Evolutionary conservation across 2,329 filamentous ascomycete genomes (phyloP).

Genomic region (Aspergillus terreus): DNA sequence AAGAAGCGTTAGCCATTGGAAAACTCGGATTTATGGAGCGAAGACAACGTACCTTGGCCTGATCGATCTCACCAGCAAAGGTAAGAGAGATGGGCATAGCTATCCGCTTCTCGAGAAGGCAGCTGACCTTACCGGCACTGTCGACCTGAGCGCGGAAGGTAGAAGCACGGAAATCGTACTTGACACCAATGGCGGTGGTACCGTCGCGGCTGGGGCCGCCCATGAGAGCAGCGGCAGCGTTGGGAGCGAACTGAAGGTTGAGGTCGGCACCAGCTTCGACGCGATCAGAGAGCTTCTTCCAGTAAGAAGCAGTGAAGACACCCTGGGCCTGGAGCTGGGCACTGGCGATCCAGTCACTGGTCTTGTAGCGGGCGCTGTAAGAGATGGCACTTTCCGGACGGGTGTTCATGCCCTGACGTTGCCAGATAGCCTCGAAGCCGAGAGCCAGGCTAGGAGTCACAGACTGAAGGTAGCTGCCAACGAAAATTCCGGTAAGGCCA

Average conservation of each 20-base stretch:
- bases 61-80: conserved; percentile 94
- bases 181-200: conserved; percentile 84
- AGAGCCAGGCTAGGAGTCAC: conserved; percentile 82
- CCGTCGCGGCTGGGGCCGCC: conserved; percentile 80
- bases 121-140: conserved; percentile 88
- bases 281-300: conserved; percentile 87
- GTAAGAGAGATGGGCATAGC: conserved; percentile 89
- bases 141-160: conserved; percentile 96
- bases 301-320: conserved; percentile 86
- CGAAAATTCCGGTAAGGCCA: conserved; percentile 88
- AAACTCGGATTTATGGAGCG: neutral
- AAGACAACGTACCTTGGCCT: conserved; percentile 73
- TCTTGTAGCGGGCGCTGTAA: conserved; percentile 89
- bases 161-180: conserved; percentile 96
- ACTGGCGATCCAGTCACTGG: conserved; percentile 86
- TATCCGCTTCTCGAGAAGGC: conserved; percentile 91
- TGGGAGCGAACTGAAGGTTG: conserved; percentile 75
- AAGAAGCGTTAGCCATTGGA: conserved; percentile 5
- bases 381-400: conserved; percentile 88
- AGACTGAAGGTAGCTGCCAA: conserved; percentile 92
- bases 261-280: conserved; percentile 95
- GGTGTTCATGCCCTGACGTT: conserved; percentile 76
- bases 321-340: conserved; percentile 87
- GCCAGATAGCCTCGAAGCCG: conserved; percentile 91
- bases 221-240: conserved; percentile 66